Evolutionary conservation across 2,329 filamentous ascomycete species (phyloP).

Genomic region (Cladophialophora chaetospira): DNA sequence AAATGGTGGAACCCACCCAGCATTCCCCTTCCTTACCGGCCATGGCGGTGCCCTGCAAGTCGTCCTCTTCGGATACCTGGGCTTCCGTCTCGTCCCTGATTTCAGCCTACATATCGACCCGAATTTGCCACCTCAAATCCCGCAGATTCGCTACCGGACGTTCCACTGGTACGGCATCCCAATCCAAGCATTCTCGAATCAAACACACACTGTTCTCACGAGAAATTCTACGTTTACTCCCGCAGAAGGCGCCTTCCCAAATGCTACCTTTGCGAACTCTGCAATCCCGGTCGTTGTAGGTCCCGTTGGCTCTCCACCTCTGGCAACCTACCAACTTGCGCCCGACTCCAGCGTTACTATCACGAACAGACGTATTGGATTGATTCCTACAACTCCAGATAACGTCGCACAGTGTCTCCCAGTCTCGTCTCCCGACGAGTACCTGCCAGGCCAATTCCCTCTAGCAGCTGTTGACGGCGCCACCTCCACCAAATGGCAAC

Average conservation of each 20-base stretch:
- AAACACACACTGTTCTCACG: conserved; percentile 64
- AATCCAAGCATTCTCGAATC: conserved; percentile 62
- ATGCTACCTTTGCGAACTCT: conserved; percentile 54
- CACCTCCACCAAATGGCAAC: conserved; percentile 68
- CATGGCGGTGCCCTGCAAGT: conserved; percentile 70
- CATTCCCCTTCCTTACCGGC: conserved; percentile 71
- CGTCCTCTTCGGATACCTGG: conserved; percentile 67
- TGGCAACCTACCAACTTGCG: conserved; percentile 49
- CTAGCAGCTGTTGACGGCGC: conserved; percentile 68
- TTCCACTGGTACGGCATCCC: conserved; percentile 69
- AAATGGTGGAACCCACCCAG: conserved; percentile 69
- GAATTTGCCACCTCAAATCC: conserved; percentile 65
- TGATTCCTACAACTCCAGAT: conserved; percentile 55
- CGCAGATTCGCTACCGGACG: conserved; percentile 61
- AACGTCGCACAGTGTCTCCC: conserved; percentile 68
- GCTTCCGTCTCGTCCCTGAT: conserved; percentile 62
- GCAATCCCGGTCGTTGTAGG: conserved; percentile 64
- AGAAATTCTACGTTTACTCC: conserved; percentile 48
- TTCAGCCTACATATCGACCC: conserved; percentile 62
- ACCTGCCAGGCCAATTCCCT: conserved; percentile 68
- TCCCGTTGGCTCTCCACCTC: conserved; percentile 40
- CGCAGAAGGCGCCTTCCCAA: conserved; percentile 53
- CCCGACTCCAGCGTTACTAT: conserved; percentile 56
- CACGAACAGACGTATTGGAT: conserved; percentile 60
- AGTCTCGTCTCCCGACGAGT: conserved; percentile 50